phyloP scores from a whole-genome alignment of 495 filamentous ascomycete genomes.

The Hyphodiscus hymeniophilus region DNA sequence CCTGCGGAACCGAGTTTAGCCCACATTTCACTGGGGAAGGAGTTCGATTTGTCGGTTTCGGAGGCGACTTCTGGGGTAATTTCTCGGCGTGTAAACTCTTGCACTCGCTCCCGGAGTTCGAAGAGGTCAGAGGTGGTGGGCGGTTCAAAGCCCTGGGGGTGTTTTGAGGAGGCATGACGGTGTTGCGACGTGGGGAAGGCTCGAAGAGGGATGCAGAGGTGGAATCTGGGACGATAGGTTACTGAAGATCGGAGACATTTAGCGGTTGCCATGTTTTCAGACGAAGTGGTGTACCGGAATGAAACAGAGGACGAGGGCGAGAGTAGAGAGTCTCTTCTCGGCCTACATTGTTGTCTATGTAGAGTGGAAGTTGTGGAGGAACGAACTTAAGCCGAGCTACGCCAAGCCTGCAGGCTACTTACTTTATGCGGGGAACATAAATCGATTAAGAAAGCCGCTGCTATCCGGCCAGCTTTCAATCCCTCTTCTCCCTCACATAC shows the following conservation, averaged over 20 bases:
- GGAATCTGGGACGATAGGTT: slow-evolving; percentile 15
- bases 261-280: slow-evolving; percentile 9
- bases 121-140: slow-evolving; percentile 67
- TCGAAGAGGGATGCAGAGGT: slow-evolving; percentile 2
- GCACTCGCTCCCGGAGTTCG: slow-evolving; percentile 83
- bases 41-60: slow-evolving; percentile 73
- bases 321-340: no score
- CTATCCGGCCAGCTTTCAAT: neutral
- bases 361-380: no score
- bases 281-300: neutral
- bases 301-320: neutral
- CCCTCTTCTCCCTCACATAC: slow-evolving; percentile 12
- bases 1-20: slow-evolving; percentile 85
- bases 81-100: slow-evolving; percentile 82
- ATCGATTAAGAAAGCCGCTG: no score
- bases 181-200: slow-evolving; percentile 24
- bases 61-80: slow-evolving; percentile 80
- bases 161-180: slow-evolving; percentile 62
- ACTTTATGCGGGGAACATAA: no score
- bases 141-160: slow-evolving; percentile 73
- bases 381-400: no score
- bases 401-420: no score
- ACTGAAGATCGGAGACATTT: slow-evolving; percentile 13
- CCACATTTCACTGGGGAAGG: slow-evolving; percentile 90
- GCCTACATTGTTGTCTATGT: no score